phyloP scores from a whole-genome alignment of 768 basidiomycete genomes.

The Kwoniella botswanensis region DNA sequence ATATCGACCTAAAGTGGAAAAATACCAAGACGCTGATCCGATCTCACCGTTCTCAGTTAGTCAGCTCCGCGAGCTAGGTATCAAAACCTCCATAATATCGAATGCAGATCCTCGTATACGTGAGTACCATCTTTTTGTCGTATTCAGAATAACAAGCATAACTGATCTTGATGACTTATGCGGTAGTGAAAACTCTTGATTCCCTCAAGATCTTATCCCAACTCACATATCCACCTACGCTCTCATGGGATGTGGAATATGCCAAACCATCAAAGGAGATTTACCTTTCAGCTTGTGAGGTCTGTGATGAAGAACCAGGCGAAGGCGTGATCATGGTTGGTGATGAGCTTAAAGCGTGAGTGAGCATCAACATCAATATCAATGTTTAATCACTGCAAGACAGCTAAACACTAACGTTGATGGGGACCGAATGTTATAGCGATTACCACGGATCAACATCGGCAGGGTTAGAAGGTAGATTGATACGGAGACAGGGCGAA shows the following conservation, averaged over 20 bases:
- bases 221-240: conserved; percentile 43
- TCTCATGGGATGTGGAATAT: conserved; percentile 48
- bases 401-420: background rate
- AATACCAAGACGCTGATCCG: too few relatives aligned
- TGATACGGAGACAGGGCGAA: conserved; percentile 47
- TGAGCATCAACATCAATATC: background rate
- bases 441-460: conserved; percentile 48
- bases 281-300: conserved; percentile 40
- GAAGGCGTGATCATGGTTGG: conserved; percentile 55
- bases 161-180: background rate
- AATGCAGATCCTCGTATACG: conserved; percentile 56
- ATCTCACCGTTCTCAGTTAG: conserved; percentile 30
- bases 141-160: background rate
- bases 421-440: conserved; percentile 19
- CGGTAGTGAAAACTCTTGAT: conserved; percentile 50
- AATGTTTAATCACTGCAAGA: background rate
- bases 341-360: conserved; percentile 56
- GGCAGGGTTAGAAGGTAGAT: conserved; percentile 47
- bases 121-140: conserved; percentile 19
- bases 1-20: background rate
- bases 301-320: conserved; percentile 25
- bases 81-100: conserved; percentile 48
- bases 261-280: conserved; percentile 50
- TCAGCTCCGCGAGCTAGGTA: conserved; percentile 33
- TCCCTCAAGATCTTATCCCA: conserved; percentile 42